These are phyloP conservation scores for Kazachstania taianensis DNA, from an alignment of 805 yeast genomes.

Conservation along the genomic window DNA sequence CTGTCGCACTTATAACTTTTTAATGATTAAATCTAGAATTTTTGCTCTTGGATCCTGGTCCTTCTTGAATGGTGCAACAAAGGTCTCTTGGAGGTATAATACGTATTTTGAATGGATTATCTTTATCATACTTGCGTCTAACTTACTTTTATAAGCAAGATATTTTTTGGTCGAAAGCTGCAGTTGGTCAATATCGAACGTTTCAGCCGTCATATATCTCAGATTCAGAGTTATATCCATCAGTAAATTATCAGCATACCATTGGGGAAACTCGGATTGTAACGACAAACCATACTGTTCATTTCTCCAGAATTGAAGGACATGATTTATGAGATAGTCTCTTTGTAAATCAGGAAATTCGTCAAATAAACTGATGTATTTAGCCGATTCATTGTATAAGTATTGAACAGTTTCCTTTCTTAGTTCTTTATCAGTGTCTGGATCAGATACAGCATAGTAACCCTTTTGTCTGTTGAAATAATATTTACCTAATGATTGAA, in stretches of 20 bases:
- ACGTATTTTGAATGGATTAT: constrained; percentile 30
- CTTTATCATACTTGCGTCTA: constrained; percentile 27
- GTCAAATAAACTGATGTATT: constrained; percentile 52
- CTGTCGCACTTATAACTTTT: constrained; percentile 16
- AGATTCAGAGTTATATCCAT: constrained; percentile 60
- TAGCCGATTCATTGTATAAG: constrained; percentile 34
- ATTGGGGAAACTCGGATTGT: constrained; percentile 21
- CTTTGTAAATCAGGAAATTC: constrained; percentile 61
- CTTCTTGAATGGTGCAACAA: constrained; percentile 20
- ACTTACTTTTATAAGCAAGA: constrained; percentile 45
- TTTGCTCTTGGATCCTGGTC: constrained; percentile 23
- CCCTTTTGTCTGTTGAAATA: constrained; percentile 27
- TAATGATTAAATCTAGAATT: constrained; percentile 26
- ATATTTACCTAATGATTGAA: constrained; percentile 35
- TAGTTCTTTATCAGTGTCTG: constrained; percentile 28
- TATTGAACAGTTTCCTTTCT: constrained; percentile 20
- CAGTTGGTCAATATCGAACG: constrained; percentile 42
- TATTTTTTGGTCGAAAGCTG: constrained; percentile 65
- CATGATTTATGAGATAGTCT: constrained; percentile 53
- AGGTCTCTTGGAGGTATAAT: constrained; percentile 26
- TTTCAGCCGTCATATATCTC: constrained; percentile 37
- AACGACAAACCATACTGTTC: constrained; percentile 30
- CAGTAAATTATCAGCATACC: constrained; percentile 33
- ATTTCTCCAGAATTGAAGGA: constrained; percentile 42
- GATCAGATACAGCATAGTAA: constrained; percentile 23